Percentiles rank a stretch among this genome's conserved stretches.
These are phyloP conservation scores for Myriosclerotinia curreyana DNA, from an alignment of 2,329 filamentous ascomycete species.

Conservation along the genomic window DNA sequence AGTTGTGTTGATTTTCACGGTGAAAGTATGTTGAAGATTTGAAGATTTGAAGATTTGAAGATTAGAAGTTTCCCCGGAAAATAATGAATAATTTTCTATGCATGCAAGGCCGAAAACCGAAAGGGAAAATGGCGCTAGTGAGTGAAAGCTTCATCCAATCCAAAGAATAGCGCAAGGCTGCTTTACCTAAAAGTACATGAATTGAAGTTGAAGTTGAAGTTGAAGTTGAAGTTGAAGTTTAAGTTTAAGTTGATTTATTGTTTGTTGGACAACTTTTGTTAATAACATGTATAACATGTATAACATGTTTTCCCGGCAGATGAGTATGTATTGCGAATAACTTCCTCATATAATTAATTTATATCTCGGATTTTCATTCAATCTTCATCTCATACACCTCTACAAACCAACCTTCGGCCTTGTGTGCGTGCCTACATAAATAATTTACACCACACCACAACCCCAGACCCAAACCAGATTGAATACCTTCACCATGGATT, in stretches of 20 bases:
- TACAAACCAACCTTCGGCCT: conserved; percentile 12
- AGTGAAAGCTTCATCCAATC: conserved; percentile 7
- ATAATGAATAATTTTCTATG: conserved; percentile 13
- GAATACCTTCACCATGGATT: conserved; percentile 15
- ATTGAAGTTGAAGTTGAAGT: no score
- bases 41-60: not conserved
- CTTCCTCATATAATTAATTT: not conserved
- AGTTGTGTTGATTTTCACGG: not conserved
- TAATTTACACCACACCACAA: no score
- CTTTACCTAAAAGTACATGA: no score
- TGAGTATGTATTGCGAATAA: not conserved
- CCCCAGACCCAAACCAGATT: no score
- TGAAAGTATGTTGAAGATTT: not conserved
- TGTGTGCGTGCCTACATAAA: not conserved
- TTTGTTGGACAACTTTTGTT: not conserved
- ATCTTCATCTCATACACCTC: not conserved
- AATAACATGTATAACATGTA: no score
- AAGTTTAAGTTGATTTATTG: not conserved
- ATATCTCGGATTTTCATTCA: not conserved
- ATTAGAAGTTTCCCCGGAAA: not conserved
- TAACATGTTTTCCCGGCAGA: no score
- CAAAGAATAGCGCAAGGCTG: conserved; percentile 27
- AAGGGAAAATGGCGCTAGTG: conserved; percentile 12
- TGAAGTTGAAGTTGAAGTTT: no score
- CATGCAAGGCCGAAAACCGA: conserved; percentile 12